Conservation (phyloP, 768 basidiomycete genomes). For the Xanthoconium stramineum region DNA sequence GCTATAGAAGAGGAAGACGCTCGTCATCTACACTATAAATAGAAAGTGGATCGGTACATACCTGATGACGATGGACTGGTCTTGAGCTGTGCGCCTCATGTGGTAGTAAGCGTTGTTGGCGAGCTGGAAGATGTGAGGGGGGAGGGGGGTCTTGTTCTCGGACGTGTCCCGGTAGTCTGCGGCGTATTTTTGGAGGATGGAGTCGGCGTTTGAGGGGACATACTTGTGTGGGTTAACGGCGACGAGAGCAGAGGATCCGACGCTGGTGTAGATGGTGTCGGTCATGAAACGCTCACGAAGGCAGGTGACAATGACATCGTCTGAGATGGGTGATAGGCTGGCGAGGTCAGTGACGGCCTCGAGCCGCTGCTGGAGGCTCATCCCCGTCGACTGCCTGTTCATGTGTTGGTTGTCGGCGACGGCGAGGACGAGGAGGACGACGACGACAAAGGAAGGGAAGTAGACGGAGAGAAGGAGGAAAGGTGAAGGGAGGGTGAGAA, state of each 20-base stretch:
- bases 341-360: conserved; percentile 73
- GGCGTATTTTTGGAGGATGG: conserved; percentile 80
- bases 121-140: conserved; percentile 90
- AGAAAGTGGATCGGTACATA: conserved; percentile 34
- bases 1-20: conserved; percentile 37
- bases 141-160: conserved; percentile 54
- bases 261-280: conserved; percentile 74
- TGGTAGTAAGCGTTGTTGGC: conserved; percentile 94
- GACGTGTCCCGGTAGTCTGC: conserved; percentile 78
- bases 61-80: conserved; percentile 87
- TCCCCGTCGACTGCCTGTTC: conserved; percentile 45
- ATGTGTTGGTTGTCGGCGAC: conserved; percentile 10
- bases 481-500: conserved; percentile 9
- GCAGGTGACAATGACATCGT: conserved; percentile 82
- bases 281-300: conserved; percentile 85
- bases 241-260: conserved; percentile 72
- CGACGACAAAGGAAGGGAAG: neutral
- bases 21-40: too few species aligned
- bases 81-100: conserved; percentile 90
- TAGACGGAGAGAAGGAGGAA: neutral
- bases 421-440: neutral
- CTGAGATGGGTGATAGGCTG: conserved; percentile 61
- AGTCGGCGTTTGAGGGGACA: conserved; percentile 78
- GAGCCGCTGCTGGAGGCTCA: conserved; percentile 61
- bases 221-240: conserved; percentile 95